Evolutionary conservation across 139 green algal genomes (phyloP).

Genomic region (Helicosporidium sp.): DNA sequence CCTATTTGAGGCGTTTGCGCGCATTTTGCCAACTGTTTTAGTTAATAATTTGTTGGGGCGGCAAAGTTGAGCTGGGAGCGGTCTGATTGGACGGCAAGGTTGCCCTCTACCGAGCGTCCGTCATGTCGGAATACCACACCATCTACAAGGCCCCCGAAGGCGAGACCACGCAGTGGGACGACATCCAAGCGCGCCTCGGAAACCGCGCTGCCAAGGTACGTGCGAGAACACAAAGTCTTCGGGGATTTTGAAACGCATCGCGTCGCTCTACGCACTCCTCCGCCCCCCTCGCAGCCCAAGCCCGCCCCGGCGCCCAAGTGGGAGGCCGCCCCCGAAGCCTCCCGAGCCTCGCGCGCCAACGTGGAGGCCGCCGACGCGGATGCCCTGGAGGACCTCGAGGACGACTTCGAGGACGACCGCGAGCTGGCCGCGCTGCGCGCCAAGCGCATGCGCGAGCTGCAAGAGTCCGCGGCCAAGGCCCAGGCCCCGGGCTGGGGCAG

Average conservation of each 20-base stretch:
- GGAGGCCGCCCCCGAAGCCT: constrained; percentile 24
- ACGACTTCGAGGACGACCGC: constrained; percentile 57
- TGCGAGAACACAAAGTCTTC: no score
- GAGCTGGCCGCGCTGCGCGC: constrained; percentile 54
- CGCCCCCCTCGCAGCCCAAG: not conserved
- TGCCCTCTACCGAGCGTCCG: not conserved
- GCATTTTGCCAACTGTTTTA: no score
- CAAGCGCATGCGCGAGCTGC: constrained; percentile 48
- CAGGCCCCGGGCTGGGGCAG: constrained; percentile 31
- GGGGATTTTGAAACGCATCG: not conserved
- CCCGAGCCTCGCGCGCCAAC: constrained; percentile 16
- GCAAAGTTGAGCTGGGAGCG: no score
- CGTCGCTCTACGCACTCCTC: not conserved
- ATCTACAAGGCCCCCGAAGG: constrained; percentile 39
- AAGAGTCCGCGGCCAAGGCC: constrained; percentile 6
- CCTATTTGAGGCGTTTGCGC: no score
- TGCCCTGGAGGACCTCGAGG: constrained; percentile 44
- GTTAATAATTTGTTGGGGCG: no score
- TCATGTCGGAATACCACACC: constrained; percentile 52
- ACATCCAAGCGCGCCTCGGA: constrained; percentile 52
- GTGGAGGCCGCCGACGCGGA: constrained; percentile 27
- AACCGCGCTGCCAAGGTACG: constrained; percentile 38
- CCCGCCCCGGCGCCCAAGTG: constrained; percentile 30
- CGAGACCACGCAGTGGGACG: constrained; percentile 69
- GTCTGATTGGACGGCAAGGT: no score